A percentile compares a stretch with the other conserved stretches of the same genome.
These are phyloP conservation scores for Sporothrix humicola DNA, from an alignment of 2,329 filamentous ascomycete genomes.

Conservation along the genomic window DNA sequence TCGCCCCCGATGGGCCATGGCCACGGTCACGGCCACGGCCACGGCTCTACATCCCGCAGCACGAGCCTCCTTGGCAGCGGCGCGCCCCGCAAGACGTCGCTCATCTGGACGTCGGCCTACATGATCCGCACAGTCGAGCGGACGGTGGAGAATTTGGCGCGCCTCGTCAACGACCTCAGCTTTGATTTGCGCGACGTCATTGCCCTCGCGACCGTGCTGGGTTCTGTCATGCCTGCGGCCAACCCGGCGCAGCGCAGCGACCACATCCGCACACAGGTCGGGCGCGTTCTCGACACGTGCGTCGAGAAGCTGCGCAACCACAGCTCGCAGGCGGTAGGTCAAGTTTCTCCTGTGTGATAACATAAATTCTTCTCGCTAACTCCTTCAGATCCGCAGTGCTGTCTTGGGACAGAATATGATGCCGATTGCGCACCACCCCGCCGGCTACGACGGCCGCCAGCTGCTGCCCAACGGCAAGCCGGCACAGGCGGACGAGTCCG, in stretches of 20 bases:
- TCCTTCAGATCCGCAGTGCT: slow-evolving; percentile 27
- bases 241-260: slow-evolving; percentile 35
- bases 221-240: slow-evolving; percentile 39
- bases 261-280: slow-evolving; percentile 37
- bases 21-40: background rate
- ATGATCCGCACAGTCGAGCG: slow-evolving; percentile 40
- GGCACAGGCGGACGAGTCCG: slow-evolving; percentile 21
- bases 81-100: slow-evolving; percentile 8
- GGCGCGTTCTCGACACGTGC: slow-evolving; percentile 37
- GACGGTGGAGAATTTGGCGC: slow-evolving; percentile 38
- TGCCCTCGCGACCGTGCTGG: slow-evolving; percentile 39
- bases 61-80: background rate
- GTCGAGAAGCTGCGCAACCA: slow-evolving; percentile 34
- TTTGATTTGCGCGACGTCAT: slow-evolving; percentile 39
- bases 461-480: slow-evolving; percentile 9
- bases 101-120: slow-evolving; percentile 38
- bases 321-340: slow-evolving; percentile 32
- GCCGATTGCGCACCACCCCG: slow-evolving; percentile 8
- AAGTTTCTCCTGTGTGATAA: too few relatives aligned
- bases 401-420: slow-evolving; percentile 17
- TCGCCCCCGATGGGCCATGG: background rate
- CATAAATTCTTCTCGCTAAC: background rate
- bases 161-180: slow-evolving; percentile 37
- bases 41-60: background rate
- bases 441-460: slow-evolving; percentile 31